Evolutionary conservation across 2,329 filamentous ascomycete species (phyloP).

Genomic region (Cercospora berteroae): DNA sequence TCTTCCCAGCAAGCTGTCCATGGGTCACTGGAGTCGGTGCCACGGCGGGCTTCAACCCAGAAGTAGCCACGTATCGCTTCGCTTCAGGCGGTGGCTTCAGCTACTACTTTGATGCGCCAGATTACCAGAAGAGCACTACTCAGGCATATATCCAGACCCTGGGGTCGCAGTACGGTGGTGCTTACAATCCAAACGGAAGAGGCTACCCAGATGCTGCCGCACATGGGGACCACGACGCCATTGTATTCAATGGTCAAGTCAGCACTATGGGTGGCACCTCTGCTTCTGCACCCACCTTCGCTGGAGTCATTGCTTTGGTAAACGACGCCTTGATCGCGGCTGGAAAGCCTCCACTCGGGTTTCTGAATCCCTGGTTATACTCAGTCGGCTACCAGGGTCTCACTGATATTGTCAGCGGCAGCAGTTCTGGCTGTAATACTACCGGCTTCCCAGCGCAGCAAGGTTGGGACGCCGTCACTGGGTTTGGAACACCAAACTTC

Average conservation of each 20-base stretch:
- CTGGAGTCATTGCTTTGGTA: constrained; percentile 58
- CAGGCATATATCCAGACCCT: constrained; percentile 44
- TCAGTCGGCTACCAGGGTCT: constrained; percentile 47
- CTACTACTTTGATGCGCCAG: constrained; percentile 46
- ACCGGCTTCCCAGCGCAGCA: constrained; percentile 32
- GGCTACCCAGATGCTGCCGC: constrained; percentile 50
- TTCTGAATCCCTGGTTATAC: constrained; percentile 62
- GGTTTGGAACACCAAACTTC: constrained; percentile 33
- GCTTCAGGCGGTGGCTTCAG: constrained; percentile 49
- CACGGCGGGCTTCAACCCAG: constrained; percentile 44
- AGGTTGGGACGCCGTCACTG: constrained; percentile 37
- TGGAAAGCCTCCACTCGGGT: constrained; percentile 54
- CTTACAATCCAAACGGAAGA: constrained; percentile 48
- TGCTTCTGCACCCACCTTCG: constrained; percentile 59
- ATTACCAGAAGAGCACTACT: constrained; percentile 46
- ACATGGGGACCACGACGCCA: constrained; percentile 47
- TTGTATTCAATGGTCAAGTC: constrained; percentile 43
- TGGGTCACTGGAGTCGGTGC: constrained; percentile 51
- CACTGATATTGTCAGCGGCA: constrained; percentile 47
- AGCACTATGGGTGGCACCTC: constrained; percentile 47
- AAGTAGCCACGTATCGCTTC: constrained; percentile 55
- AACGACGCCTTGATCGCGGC: constrained; percentile 59
- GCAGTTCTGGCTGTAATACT: constrained; percentile 28
- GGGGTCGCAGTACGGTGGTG: constrained; percentile 41
- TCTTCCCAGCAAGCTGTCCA: constrained; percentile 50